Evolutionary conservation across 2,329 filamentous ascomycete species (phyloP).

Genomic region (Colletotrichum scovillei): DNA sequence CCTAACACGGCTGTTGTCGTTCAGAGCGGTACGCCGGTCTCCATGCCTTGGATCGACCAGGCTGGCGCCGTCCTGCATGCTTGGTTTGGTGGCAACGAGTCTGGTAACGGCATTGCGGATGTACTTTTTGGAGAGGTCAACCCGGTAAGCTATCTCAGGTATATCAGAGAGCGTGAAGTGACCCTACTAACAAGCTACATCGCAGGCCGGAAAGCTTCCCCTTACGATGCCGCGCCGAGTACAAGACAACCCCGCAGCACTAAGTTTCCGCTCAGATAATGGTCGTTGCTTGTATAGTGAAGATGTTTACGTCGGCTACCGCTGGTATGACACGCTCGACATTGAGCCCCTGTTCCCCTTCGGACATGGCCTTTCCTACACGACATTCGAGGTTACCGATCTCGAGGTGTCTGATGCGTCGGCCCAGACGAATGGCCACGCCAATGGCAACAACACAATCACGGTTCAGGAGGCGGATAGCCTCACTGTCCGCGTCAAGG

Average conservation of each 20-base stretch:
- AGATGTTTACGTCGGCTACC: conserved; percentile 79
- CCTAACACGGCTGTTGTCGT: conserved; percentile 68
- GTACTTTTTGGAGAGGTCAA: conserved; percentile 42
- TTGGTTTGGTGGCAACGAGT: conserved; percentile 43
- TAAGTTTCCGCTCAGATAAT: conserved; percentile 74
- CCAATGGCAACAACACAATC: conserved; percentile 47
- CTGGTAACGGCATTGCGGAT: conserved; percentile 41
- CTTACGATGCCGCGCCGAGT: conserved; percentile 73
- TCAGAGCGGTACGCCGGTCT: conserved; percentile 68
- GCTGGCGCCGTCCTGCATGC: conserved; percentile 50
- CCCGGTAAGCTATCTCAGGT: conserved; percentile 50
- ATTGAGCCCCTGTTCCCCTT: conserved; percentile 71
- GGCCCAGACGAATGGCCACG: conserved; percentile 45
- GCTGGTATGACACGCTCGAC: conserved; percentile 69
- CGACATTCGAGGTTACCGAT: conserved; percentile 66
- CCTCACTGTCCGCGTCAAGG: conserved; percentile 56
- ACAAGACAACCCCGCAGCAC: conserved; percentile 76
- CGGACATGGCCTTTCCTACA: conserved; percentile 76
- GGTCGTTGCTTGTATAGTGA: conserved; percentile 77
- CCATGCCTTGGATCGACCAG: conserved; percentile 58
- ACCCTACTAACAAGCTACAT: conserved; percentile 37
- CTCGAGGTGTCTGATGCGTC: conserved; percentile 52
- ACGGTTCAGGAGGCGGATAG: conserved; percentile 49
- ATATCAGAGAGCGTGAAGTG: neutral
- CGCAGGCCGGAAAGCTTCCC: conserved; percentile 77